phyloP scores from a whole-genome alignment of 1,284 basidiomycete species.

The Marasmius tenuissimus region DNA sequence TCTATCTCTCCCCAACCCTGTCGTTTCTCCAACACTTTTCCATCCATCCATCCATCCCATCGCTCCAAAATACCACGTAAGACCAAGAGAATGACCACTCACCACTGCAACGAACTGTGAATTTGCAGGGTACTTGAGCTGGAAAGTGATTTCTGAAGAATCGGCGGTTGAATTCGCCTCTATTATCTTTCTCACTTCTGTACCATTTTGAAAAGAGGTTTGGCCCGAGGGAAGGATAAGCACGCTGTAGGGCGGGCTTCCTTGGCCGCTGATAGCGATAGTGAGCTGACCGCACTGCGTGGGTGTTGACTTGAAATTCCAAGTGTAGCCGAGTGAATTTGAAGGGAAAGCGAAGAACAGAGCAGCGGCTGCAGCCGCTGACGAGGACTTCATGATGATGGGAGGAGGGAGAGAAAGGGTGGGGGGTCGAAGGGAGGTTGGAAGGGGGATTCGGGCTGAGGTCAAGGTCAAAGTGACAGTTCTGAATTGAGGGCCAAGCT shows the following conservation, averaged over 20 bases:
- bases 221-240: conserved; percentile 68
- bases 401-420: neutral
- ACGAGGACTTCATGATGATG: neutral
- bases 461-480: neutral
- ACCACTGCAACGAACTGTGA: conserved; percentile 77
- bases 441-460: neutral
- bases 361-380: neutral
- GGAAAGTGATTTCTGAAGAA: conserved; percentile 47
- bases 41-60: neutral
- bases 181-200: conserved; percentile 66
- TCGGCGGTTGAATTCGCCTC: conserved; percentile 49
- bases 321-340: conserved; percentile 51
- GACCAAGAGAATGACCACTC: conserved; percentile 30
- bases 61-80: neutral
- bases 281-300: conserved; percentile 65
- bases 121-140: conserved; percentile 63
- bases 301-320: conserved; percentile 56
- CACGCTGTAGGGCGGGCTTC: conserved; percentile 62
- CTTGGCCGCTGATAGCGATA: conserved; percentile 52
- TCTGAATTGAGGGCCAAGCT: neutral
- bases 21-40: neutral
- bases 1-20: neutral
- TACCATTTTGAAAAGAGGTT: conserved; percentile 54
- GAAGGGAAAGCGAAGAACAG: conserved; percentile 27
- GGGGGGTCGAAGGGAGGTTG: neutral